Evolutionary conservation across 108 stramenopile species (phyloP).

Genomic region (Pseudonitzschia pungens): DNA sequence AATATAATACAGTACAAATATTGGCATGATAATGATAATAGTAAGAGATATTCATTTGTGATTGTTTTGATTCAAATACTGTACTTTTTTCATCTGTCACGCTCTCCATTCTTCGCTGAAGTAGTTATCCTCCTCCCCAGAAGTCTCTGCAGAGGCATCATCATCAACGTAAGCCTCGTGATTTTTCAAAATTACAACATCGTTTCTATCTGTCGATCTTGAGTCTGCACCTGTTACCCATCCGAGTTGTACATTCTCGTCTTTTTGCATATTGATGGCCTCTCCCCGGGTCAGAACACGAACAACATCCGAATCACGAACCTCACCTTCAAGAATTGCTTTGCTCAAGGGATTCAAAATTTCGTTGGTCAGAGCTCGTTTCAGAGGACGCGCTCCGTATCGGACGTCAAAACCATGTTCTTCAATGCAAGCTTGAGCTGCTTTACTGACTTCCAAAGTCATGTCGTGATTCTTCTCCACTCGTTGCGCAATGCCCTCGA

Average conservation of each 20-base stretch:
- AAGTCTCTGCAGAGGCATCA: neutral
- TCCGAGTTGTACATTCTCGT: conserved; percentile 25
- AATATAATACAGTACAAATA: no score
- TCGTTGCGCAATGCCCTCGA: conserved; percentile 59
- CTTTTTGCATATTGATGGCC: conserved; percentile 47
- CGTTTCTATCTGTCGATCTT: conserved; percentile 55
- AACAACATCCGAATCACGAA: conserved; percentile 68
- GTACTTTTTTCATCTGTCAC: neutral
- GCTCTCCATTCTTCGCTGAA: conserved; percentile 1
- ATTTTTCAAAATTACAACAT: conserved; percentile 67
- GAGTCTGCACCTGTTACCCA: conserved; percentile 53
- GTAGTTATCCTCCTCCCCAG: conserved; percentile 15
- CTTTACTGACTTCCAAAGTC: conserved; percentile 56
- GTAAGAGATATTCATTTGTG: no score
- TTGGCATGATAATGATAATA: no score
- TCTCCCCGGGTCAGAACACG: conserved; percentile 68
- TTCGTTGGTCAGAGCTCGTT: conserved; percentile 84
- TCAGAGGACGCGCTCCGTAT: conserved; percentile 94
- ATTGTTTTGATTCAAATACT: neutral
- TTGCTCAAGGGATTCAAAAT: conserved; percentile 85
- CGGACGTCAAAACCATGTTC: conserved; percentile 85
- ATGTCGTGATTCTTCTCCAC: conserved; percentile 65
- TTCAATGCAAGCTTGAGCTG: conserved; percentile 55
- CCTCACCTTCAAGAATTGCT: conserved; percentile 62
- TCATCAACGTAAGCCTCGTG: conserved; percentile 12